Evolutionary conservation across 78 protist genomes (phyloP).

Genomic region (Pelomyxa schiedti): DNA sequence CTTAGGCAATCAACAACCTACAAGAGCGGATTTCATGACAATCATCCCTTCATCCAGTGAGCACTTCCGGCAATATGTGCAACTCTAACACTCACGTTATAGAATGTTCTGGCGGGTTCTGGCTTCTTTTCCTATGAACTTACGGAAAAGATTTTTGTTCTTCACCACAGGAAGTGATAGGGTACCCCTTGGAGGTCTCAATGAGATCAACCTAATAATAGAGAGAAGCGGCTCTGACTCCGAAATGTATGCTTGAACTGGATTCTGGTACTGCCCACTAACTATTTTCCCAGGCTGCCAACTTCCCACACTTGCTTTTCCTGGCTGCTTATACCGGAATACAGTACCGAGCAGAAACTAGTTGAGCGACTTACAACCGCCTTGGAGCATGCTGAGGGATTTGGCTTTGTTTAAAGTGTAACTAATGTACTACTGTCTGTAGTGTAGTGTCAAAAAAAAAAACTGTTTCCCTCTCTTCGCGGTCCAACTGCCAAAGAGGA

Average conservation of each 20-base stretch:
- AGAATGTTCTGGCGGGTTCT: conserved; percentile 80
- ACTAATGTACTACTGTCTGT: no score
- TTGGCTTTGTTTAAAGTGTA: conserved; percentile 83
- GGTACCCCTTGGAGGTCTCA: conserved; percentile 68
- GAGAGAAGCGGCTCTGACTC: conserved; percentile 8
- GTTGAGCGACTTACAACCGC: conserved; percentile 61
- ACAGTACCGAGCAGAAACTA: conserved; percentile 64
- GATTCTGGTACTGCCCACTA: no score
- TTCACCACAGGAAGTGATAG: conserved; percentile 88
- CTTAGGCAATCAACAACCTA: conserved; percentile 65
- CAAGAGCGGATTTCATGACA: conserved; percentile 63
- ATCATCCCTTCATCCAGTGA: neutral
- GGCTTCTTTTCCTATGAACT: conserved; percentile 37
- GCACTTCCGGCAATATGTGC: no score
- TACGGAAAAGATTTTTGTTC: conserved; percentile 72
- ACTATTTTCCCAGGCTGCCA: conserved; percentile 89
- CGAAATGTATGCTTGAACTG: no score
- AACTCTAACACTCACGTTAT: neutral
- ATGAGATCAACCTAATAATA: conserved; percentile 13
- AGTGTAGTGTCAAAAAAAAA: no score
- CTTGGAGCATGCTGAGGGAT: conserved; percentile 78
- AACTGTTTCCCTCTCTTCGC: no score
- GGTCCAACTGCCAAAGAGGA: no score
- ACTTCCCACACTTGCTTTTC: conserved; percentile 98
- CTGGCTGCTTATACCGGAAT: conserved; percentile 86